Evolutionary conservation across 2,329 filamentous ascomycete genomes (phyloP), one percentile per base, ranked within the genome.

Genomic region (Exophiala sideris): DNA sequence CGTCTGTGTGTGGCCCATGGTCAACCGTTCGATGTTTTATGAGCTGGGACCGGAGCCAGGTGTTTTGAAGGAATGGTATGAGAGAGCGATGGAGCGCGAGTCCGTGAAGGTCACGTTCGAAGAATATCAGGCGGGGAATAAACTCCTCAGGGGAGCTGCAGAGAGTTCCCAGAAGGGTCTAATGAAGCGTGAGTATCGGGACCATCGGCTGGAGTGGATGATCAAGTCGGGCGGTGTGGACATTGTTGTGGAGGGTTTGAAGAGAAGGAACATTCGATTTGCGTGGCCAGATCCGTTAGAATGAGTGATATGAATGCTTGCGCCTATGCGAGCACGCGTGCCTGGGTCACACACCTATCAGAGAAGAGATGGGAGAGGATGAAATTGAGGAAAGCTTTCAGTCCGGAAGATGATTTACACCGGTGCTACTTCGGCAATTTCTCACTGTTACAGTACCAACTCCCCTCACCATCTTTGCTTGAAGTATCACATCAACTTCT

Each of bases 191-290:
- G 36, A 60, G 57, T 60, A 60, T 45, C 40, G 57, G 3, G 54
- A 57, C 38, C 55, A 60, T 35, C 56, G 55, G n/a, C 52, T 60
- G 16, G 57, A 60, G 38, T 60, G 57, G 57, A 52, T 60, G 51
- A 46, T 58, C 51, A 60, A 60, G 45, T 35, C 38, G 32, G 55
- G 57, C 33, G 55, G 54, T 1, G 50, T 60, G 1, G 50, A 52
- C 18, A 49, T 60, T 35, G 51, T 60, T 3, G n/a, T n/a, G 5
- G 48, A 55, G 14, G 57, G 57, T 11, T 9, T 58, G 38, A 24
- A 52, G 45, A 58, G 52, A 20, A 24, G 48, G n/a, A 58, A 55
- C 18, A 56, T 60, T 35, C 47, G 57, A 3, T 60, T 58, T 42
- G 14, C 16, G 21, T 60, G 57, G 57, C 57, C 57, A 20, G 18